Evolutionary conservation across 225 moss, liverwort and hornwort species (phyloP), one percentile per base, ranked within the genome.

Genomic region (Marchantia paleacea): DNA sequence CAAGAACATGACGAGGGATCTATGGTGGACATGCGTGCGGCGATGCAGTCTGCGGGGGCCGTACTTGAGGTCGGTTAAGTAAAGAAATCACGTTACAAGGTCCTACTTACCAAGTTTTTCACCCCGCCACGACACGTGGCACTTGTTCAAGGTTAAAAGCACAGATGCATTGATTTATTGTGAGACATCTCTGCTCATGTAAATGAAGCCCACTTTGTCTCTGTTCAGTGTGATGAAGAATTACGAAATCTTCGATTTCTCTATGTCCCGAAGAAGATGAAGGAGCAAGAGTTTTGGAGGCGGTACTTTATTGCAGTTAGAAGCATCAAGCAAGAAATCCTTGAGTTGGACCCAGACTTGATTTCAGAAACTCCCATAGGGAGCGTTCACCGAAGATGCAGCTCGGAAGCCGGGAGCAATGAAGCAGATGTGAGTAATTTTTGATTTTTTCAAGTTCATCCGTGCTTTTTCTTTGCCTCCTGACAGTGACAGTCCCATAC

Each of bases 231-330:
- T 70, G 93, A 93, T 82, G 86, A 90, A 70, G 73, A 74, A 26
- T 84, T 90, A 75, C 88, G 86, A 79, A 90, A 91, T 80, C 86
- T 91, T 66, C 87, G 93, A 87, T 90, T 91, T 80, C 85, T 87
- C 28, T 80, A 89, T 68, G 93, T 93, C 63, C 93, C 93, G 53
- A 90, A 89, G 81, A 86, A 85, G 82, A 90, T 93, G 91, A 91
- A 91, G 67, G 94, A 93, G 79, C 94, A 91, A 78, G 94, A 94
- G 73, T 96, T 96, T 80, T 96, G 96, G 96, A 94, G 92, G 74
- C 91, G 94, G 22, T 94, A 94, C 73, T 91, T 96, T 80, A 87
- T 89, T 82, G 89, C 96, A 19, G 89, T 96, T 12, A 93, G 88
- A 77, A 90, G 84, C 25, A 78, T 91, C 50, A 90, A 93, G 72